Percentiles rank a stretch among this genome's conserved stretches.
These are phyloP conservation scores for Tetrahymena malaccensis DNA, from an alignment of 73 alveolate species.

Conservation along the genomic window DNA sequence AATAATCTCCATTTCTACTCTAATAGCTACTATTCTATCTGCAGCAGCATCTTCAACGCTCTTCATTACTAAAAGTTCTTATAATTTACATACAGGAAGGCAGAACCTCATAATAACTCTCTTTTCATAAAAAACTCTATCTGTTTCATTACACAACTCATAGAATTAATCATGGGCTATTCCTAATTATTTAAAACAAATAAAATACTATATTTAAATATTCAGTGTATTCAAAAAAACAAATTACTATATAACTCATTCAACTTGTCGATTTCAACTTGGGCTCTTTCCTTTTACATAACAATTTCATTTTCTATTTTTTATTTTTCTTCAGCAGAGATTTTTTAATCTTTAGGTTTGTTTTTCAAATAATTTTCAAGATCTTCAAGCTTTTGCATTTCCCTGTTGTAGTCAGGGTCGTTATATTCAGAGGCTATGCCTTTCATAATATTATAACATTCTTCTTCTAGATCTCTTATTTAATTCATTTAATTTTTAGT, in stretches of 20 bases:
- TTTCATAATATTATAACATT: not conserved
- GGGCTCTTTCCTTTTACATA: not conserved
- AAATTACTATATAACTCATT: not conserved
- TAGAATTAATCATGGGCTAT: not conserved
- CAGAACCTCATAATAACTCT: not conserved
- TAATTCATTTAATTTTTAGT: not conserved
- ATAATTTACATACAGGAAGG: not conserved
- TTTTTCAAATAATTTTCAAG: not conserved
- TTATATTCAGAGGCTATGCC: not conserved
- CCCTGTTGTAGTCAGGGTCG: not conserved
- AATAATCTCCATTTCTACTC: not conserved
- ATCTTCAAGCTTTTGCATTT: not conserved
- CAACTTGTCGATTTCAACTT: not conserved
- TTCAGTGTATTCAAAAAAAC: not conserved
- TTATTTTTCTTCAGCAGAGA: not conserved
- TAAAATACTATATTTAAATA: not conserved
- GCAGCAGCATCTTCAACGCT: not conserved
- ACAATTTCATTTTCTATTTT: not conserved
- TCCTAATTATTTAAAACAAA: not conserved
- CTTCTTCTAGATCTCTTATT: not conserved
- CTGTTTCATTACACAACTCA: not conserved
- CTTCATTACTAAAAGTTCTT: not conserved
- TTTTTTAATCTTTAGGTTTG: not conserved
- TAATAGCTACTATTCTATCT: not conserved
- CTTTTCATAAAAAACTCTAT: not conserved